Evolutionary conservation across 441 rosid species (phyloP).

Genomic region (Lagerstroemia fauriei): DNA sequence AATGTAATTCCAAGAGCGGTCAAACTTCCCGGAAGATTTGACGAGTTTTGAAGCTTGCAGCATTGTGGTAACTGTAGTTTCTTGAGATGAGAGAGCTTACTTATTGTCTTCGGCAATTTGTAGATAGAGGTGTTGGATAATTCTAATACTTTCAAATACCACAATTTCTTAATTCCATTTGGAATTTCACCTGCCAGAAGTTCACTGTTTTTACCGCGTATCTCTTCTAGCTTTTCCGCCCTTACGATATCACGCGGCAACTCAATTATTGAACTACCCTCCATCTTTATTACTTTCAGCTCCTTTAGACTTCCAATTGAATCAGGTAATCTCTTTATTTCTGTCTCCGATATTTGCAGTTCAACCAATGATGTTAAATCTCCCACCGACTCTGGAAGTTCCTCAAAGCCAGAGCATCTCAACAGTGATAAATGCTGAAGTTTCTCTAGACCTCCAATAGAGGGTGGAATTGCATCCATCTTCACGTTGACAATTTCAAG

Average conservation of each 20-base stretch:
- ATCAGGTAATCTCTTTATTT: background rate
- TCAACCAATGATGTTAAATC: background rate
- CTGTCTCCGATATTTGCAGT: background rate
- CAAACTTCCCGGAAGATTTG: constrained; percentile 3
- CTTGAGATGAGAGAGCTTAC: background rate
- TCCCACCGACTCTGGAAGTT: background rate
- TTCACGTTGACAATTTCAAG: background rate
- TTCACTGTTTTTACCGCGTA: background rate
- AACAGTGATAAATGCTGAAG: background rate
- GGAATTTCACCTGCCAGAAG: background rate
- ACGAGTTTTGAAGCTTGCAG: constrained; percentile 7
- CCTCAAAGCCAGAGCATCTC: background rate
- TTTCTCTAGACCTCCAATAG: background rate
- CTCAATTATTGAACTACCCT: background rate
- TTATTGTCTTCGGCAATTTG: background rate
- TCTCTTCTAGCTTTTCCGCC: background rate
- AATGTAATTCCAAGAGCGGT: background rate
- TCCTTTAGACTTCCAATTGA: background rate
- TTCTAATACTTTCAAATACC: background rate
- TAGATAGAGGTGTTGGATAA: background rate
- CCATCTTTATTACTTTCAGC: constrained; percentile 4
- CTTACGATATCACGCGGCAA: background rate
- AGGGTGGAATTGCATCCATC: background rate
- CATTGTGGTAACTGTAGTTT: background rate
- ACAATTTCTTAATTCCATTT: background rate